A percentile compares a stretch with the other conserved stretches of the same genome.
Evolutionary conservation across 495 filamentous ascomycete species (phyloP).

Genomic region (Podospora didyma): DNA sequence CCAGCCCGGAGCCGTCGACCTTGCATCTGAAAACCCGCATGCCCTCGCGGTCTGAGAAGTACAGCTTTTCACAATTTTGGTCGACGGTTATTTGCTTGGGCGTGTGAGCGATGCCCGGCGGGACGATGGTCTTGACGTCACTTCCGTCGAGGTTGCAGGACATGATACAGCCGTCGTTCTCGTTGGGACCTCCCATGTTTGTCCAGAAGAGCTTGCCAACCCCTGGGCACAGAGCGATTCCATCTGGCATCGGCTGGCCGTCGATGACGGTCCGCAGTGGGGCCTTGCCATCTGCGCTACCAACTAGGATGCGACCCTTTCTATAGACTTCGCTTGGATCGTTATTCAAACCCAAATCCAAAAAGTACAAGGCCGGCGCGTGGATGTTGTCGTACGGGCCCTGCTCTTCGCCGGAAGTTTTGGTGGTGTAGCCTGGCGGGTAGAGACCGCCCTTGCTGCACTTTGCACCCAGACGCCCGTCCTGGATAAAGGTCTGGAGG

Average conservation of each 20-base stretch:
- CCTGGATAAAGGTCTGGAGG: slow-evolving; percentile 36
- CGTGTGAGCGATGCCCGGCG: slow-evolving; percentile 41
- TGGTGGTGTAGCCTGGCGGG: slow-evolving; percentile 18
- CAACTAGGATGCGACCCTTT: slow-evolving; percentile 24
- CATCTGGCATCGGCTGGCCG: slow-evolving; percentile 40
- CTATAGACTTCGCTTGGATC: slow-evolving; percentile 10
- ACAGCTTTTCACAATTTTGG: slow-evolving; percentile 30
- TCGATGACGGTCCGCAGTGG: slow-evolving; percentile 16
- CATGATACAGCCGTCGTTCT: slow-evolving; percentile 42
- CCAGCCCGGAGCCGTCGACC: slow-evolving; percentile 43
- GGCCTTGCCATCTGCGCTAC: slow-evolving; percentile 20
- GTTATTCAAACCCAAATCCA: slow-evolving; percentile 20
- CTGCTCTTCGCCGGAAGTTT: slow-evolving; percentile 12
- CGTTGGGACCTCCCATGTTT: slow-evolving; percentile 35
- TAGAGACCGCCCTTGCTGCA: slow-evolving; percentile 27
- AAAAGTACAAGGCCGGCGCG: slow-evolving; percentile 19
- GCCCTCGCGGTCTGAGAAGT: slow-evolving; percentile 55
- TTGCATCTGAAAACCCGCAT: slow-evolving; percentile 42
- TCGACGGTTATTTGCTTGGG: slow-evolving; percentile 49
- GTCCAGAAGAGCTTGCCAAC: slow-evolving; percentile 48
- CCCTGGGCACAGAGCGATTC: slow-evolving; percentile 36
- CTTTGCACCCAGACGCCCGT: slow-evolving; percentile 34
- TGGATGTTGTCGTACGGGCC: slow-evolving; percentile 16
- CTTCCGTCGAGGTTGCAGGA: slow-evolving; percentile 43
- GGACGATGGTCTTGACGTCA: slow-evolving; percentile 28